Percentiles rank a stretch among this genome's conserved stretches.
Conservation (phyloP, 768 basidiomycete species). For the Lanmaoa pseudosensibilis region DNA sequence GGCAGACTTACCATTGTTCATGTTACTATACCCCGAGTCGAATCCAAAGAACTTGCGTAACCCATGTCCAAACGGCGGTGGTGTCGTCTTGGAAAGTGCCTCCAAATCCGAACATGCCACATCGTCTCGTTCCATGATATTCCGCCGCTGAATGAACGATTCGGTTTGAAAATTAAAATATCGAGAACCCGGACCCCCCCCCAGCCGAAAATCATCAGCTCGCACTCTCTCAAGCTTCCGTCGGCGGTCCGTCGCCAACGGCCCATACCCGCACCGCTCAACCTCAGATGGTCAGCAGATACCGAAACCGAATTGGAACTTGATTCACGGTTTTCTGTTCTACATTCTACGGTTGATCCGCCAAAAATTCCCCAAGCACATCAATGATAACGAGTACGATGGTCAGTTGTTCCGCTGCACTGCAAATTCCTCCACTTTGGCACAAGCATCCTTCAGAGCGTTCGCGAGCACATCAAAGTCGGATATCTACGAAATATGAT, state of each 20-base stretch:
- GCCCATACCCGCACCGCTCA: too few relatives aligned
- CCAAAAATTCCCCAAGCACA: not conserved
- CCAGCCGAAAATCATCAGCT: not conserved
- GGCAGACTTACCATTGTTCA: not conserved
- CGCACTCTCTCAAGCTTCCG: not conserved
- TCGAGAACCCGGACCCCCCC: not conserved
- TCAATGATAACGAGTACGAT: not conserved
- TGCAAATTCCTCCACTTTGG: conserved; percentile 12
- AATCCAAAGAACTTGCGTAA: conserved; percentile 33
- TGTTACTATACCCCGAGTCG: not conserved
- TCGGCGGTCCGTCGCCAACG: not conserved
- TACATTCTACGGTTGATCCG: not conserved
- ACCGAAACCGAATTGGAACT: not conserved
- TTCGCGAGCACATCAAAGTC: conserved; percentile 32
- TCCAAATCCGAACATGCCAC: not conserved
- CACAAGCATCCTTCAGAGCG: conserved; percentile 27
- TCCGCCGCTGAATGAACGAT: not conserved
- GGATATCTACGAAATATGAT: conserved; percentile 25
- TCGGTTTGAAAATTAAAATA: not conserved
- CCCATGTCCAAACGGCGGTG: conserved; percentile 51
- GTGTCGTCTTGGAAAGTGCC: not conserved
- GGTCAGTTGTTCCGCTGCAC: conserved; percentile 3
- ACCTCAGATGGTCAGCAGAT: not conserved
- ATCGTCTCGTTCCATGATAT: not conserved
- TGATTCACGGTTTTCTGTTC: not conserved